Conservation (phyloP, 805 yeast species). For the Nakazawaea laoshanensis region DNA sequence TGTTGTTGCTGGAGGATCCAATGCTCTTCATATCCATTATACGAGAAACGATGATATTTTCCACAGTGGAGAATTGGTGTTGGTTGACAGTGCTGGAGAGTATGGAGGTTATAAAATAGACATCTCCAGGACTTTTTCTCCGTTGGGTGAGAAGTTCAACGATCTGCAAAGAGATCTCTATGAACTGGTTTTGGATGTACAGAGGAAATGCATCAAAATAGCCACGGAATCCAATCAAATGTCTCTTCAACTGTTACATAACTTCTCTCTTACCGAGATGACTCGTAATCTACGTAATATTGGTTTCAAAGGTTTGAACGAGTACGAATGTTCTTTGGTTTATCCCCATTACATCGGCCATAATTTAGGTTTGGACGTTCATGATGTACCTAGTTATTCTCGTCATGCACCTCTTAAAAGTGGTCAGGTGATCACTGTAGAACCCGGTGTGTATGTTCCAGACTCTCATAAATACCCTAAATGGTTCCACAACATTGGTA, state of each 20-base stretch:
- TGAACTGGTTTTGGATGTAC: conserved; percentile 79
- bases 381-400: conserved; percentile 64
- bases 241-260: conserved; percentile 71
- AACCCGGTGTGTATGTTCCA: conserved; percentile 94
- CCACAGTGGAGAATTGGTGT: conserved; percentile 69
- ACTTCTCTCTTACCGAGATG: conserved; percentile 50
- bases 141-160: conserved; percentile 66
- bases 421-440: conserved; percentile 88
- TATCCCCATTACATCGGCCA: conserved; percentile 97
- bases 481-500: conserved; percentile 80
- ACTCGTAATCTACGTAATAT: conserved; percentile 59
- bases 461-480: conserved; percentile 63
- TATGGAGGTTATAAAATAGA: conserved; percentile 94
- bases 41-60: conserved; percentile 85
- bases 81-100: conserved; percentile 93
- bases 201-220: conserved; percentile 64
- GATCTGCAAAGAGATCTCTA: conserved; percentile 80
- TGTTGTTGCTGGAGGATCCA: conserved; percentile 90
- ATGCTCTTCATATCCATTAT: conserved; percentile 88
- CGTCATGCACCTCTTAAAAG: conserved; percentile 42
- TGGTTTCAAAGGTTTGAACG: conserved; percentile 52
- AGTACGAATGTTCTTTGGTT: conserved; percentile 42
- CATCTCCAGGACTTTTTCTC: conserved; percentile 90
- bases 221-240: conserved; percentile 47
- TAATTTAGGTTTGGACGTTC: conserved; percentile 87